Evolutionary conservation across 768 basidiomycete species (phyloP), one percentile per base, ranked within the genome.

Genomic region (Leccinum variicolor): DNA sequence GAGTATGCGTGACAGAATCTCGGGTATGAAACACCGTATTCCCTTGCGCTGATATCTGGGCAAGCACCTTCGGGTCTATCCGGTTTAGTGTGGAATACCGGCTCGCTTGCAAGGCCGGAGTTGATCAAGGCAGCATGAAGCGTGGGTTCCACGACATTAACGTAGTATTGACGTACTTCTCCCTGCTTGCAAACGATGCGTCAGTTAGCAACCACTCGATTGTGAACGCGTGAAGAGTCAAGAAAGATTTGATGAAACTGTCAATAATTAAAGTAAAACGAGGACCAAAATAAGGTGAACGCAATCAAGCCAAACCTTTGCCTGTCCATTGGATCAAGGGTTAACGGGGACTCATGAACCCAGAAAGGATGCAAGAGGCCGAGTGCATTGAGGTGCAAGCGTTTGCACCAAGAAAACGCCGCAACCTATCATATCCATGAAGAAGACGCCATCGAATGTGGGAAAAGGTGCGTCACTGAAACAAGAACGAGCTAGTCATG

Each of bases 1-100:
- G 81, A 74, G 64, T 81, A 84, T 5, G 73, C 71, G 28, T 63
- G 71, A 33, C 69, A 72, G 39, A 71, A 72, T 28, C 71, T 73
- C 26, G 62, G 34, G 31, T 73, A 63, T 19, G 73, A 73, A 50
- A 60, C 56, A 47, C 46, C 41, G 15, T 59, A 49, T 48, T 46
- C 26, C 21, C 58, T 58, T 41, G 59, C 51, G 21, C 45, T 17
- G 11, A 23, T 23, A 48, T 46, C 52, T 14, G 62, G 10, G 39
- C 21, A 7, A 26, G n/a, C 41, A 59, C 49, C 53, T 28, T 17
- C 31, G 36, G 50, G 28, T 49, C 11, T 36, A 25, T 41, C 50
- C 14, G 21, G 41, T 52, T 26, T 36, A 41, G 13, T 43, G 23
- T 29, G 25, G 21, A 33, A 55, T 28, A 29, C 43, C 45, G 46